Evolutionary conservation across 2,329 filamentous ascomycete species (phyloP), one percentile per base, ranked within the genome.

Genomic region (Fusarium keratoplasticum): DNA sequence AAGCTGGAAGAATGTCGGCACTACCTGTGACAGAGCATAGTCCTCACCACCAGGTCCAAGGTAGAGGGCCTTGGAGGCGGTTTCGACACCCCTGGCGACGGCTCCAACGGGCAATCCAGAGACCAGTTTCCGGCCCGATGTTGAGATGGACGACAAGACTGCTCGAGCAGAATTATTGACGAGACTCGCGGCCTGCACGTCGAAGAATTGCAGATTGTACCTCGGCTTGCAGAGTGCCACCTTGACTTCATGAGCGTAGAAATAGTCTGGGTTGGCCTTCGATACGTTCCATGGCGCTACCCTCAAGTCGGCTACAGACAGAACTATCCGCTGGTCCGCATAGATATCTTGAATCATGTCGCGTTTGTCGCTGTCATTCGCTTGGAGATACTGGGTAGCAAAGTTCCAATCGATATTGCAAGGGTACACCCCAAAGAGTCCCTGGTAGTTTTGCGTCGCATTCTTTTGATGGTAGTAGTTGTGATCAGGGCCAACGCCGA

Each of bases 401-500:
- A 75, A 78, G 55, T 77, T 71, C 52, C 66, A 79, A n/a, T 78
- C 73, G 8, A 73, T 40, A 44, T 79, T 79, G 64, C 78, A 79
- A 3, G 73, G 77, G 33, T 79, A 79, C 10, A 70, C 62, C 2
- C 62, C 61, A 20, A 77, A 74, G 10, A 69, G 65, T 10, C 73
- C 77, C 61, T 80, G 77, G 44, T 76, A 79, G 14, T 79, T 79
- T 42, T 79, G 78, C 2, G 78, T 78, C 1, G 76, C 75, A n/a
- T 78, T 78, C 14, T 58, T 65, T 10, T 73, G 40, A n/a, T 77
- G 71, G 58, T 78, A 78, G 35, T 69, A 75, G 47, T 72, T 55
- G 22, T 77, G 76, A 35, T 78, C 71, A 2, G 77, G 77, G 5
- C 76, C 72, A 0, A 62, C 73, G n/a, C 70, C 77, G 16, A 79